Base-by-base conservation (phyloP, 176 grass and related monocot genomes). In the Carex myosuroides region DNA sequence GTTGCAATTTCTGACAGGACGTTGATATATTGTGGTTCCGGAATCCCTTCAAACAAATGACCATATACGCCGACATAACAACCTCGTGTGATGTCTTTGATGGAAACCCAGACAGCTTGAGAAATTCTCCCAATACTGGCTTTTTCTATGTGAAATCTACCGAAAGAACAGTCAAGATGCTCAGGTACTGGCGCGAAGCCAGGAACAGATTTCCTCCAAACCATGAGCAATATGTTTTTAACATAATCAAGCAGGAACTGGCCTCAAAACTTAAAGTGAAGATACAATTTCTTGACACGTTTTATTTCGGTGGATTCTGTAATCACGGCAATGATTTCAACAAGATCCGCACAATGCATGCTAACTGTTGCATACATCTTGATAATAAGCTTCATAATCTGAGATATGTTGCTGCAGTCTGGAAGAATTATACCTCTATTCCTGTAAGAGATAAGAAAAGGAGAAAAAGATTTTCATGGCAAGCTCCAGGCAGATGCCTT, bases 1-100 rank as follows among this genome's bases (percentile, higher is more conserved):
- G 35, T 75, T 20, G 18, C 6, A 29, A 16, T 60, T 13, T 64
- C 13, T 65, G 76, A 64, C 80, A 90, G 91, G 92, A 94, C 21
- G 80, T 74, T 1, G 90, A 94, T 60, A 78, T 92, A 37, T 3
- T 92, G 53, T 94, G 92, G 92, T 74, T 92, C 12, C 81, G 80
- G 16, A 81, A 92, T 83, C 92, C 90, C 26, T 92, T 90, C 55
- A 54, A 85, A 66, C 84, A 94, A 69, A 79, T 91, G 24, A 8
- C 3, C 2, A 2, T 84, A 10, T 37, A 32, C 54, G 42, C 87
- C 1, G 89, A 94, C 89, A 87, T 91, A 50, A 81, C 88, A 79
- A 87, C 84, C 26, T 90, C 91, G 5, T 79, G 72, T 84, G 91
- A 93, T 64, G 0, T 78, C 6, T 93, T 85, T 85, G 16, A 8